A percentile compares a stretch with the other conserved stretches of the same genome.
Conservation (phyloP, 2,329 filamentous ascomycete species). For the Sordariomycetes sp. region DNA sequence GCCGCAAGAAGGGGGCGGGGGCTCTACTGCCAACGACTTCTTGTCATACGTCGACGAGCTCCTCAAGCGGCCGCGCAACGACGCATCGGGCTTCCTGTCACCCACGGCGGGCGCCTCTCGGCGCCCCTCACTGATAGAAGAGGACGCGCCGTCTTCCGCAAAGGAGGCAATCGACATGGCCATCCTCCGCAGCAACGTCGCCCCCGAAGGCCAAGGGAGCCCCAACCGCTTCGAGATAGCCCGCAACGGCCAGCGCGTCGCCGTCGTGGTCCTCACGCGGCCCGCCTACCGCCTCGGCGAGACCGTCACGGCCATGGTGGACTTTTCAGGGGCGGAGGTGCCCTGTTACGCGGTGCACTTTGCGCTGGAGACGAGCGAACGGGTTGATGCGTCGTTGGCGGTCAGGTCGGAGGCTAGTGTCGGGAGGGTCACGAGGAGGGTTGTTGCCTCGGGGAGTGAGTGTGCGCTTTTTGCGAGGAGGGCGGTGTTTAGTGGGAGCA, state of each 20-base stretch:
- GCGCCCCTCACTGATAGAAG: constrained; percentile 29
- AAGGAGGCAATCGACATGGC: constrained; percentile 87
- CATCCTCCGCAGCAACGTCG: constrained; percentile 69
- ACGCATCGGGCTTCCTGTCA: constrained; percentile 52
- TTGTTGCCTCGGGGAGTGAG: constrained; percentile 67
- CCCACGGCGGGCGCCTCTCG: constrained; percentile 50
- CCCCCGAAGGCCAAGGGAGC: constrained; percentile 56
- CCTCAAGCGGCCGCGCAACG: constrained; percentile 42
- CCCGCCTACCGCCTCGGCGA: constrained; percentile 86
- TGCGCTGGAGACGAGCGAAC: constrained; percentile 77
- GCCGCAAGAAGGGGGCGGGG: not conserved
- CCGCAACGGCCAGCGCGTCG: constrained; percentile 81
- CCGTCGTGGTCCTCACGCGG: constrained; percentile 76
- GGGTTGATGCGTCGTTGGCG: constrained; percentile 66
- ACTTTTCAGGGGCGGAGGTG: constrained; percentile 66
- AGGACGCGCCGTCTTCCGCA: constrained; percentile 45
- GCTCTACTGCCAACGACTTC: constrained; percentile 44
- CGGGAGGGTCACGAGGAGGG: constrained; percentile 70
- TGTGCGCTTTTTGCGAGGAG: constrained; percentile 70
- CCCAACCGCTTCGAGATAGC: constrained; percentile 94
- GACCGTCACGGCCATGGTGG: constrained; percentile 68
- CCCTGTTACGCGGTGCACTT: constrained; percentile 78
- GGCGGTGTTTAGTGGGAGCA: constrained; percentile 68
- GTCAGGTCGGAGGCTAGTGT: constrained; percentile 78
- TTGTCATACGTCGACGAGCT: constrained; percentile 66